Percentiles rank a stretch among this genome's conserved stretches.
Evolutionary conservation across 2,329 filamentous ascomycete genomes (phyloP).

Genomic region (Diaporthe ampelina): DNA sequence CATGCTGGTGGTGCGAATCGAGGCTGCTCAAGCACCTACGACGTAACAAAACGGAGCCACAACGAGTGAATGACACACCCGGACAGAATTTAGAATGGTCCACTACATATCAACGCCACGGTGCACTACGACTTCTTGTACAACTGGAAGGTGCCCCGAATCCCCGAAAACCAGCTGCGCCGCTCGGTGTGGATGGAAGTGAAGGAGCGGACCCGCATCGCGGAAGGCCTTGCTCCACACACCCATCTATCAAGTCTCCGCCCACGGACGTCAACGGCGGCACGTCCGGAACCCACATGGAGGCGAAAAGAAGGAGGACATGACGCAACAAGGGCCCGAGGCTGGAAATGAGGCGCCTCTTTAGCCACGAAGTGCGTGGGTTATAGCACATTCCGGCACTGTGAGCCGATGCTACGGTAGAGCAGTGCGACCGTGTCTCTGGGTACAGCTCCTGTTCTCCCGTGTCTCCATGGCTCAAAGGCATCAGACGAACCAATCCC

Average conservation of each 20-base stretch:
- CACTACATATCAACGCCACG: neutral
- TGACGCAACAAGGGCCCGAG: conserved; percentile 8
- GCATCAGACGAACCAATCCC: neutral
- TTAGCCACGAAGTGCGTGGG: neutral
- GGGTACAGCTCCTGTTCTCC: neutral
- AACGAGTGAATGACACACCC: no score
- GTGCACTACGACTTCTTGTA: neutral
- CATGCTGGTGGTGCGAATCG: neutral
- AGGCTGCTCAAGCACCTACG: neutral
- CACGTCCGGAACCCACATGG: neutral
- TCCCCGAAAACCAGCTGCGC: no score
- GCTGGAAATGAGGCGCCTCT: neutral
- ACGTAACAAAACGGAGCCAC: neutral
- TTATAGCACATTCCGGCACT: neutral
- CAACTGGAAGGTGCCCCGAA: neutral
- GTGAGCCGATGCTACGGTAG: neutral
- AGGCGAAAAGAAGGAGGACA: neutral
- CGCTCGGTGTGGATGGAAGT: neutral
- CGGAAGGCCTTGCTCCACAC: neutral
- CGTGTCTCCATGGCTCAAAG: neutral
- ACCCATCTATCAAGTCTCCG: neutral
- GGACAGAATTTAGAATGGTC: neutral
- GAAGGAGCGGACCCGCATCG: neutral
- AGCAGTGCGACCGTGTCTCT: neutral
- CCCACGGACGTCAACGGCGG: neutral